Evolutionary conservation across 192 early-diverging fungal species (phyloP), one percentile per base, ranked within the genome.

Genomic region (Chytriomyces sp.): DNA sequence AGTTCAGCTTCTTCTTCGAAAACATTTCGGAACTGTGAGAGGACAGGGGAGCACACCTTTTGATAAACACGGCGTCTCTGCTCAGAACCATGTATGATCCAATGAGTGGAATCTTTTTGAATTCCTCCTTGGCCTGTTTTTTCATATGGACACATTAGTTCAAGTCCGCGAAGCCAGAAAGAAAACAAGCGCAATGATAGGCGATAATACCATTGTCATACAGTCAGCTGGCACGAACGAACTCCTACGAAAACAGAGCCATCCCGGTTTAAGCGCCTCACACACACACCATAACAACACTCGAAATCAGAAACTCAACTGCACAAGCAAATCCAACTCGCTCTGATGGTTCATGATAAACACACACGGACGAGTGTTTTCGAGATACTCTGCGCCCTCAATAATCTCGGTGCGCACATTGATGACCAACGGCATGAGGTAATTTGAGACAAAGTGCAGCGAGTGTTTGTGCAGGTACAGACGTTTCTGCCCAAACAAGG

Each of bases 291-390:
- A 13, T 20, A 57, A 57, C 0, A 1, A 20, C 53, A 57, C 3
- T 5, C 53, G 16, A 57, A 57, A 57, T 57, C 16, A 20, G 5
- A n/a, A n/a, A 57, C 53, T 57, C 53, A 57, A 62, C 69, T 66
- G 20, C 71, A 79, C 67, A 35, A 79, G 20, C 20, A 92, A 75
- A 79, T 96, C 95, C 74, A 94, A 77, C 45, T 86, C 84, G 28
- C 85, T 86, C 75, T 96, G 94, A 79, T 96, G 94, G 83, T 96
- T 96, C 61, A 76, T 64, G 57, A 80, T 64, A 64, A 71, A 81
- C 64, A 82, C 61, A 26, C 67, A 69, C 11, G 81, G 81, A 28
- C 61, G 18, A 26, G 59, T 48, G 7, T 28, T 16, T n/a, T 82
- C 46, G 47, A 81, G 64, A 64, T 82, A 44, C 46, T 80, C 79